Percentiles rank a stretch among this genome's conserved stretches.
These are phyloP conservation scores for Phialemonium atrogriseum DNA, from an alignment of 2,329 filamentous ascomycete species.

Conservation along the genomic window DNA sequence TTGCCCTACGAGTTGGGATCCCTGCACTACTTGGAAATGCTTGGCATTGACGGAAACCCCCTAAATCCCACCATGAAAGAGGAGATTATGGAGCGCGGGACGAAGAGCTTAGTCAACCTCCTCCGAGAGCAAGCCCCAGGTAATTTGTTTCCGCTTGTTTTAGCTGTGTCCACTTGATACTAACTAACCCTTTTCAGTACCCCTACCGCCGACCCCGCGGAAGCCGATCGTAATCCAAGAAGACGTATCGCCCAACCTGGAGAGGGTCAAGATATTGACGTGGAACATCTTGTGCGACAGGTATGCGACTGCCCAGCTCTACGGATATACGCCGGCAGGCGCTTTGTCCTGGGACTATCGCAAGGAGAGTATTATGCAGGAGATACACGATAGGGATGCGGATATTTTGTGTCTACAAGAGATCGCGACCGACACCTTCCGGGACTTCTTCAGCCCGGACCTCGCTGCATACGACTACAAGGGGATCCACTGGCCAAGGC, in stretches of 20 bases:
- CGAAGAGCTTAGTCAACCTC: constrained; percentile 72
- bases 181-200: constrained; percentile 44
- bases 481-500: constrained; percentile 87
- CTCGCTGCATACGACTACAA: constrained; percentile 85
- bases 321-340: constrained; percentile 80
- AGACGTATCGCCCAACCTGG: constrained; percentile 47
- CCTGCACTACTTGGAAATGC: constrained; percentile 76
- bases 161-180: constrained; percentile 4
- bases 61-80: constrained; percentile 68
- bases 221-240: constrained; percentile 71
- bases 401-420: constrained; percentile 94
- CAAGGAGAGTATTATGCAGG: constrained; percentile 71
- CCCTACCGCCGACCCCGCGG: constrained; percentile 67
- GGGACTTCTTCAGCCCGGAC: constrained; percentile 82
- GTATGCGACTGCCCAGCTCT: constrained; percentile 75
- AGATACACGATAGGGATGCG: constrained; percentile 69
- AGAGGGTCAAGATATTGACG: constrained; percentile 77
- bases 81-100: constrained; percentile 80
- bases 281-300: constrained; percentile 97
- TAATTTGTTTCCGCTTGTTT: constrained; percentile 39
- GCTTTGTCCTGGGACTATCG: constrained; percentile 85
- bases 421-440: constrained; percentile 84
- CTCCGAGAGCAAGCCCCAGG: constrained; percentile 79
- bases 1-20: constrained; percentile 84
- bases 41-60: constrained; percentile 90